phyloP scores from a whole-genome alignment of 2,329 filamentous ascomycete genomes.

The Hymenotorrendiella dingleyae region DNA sequence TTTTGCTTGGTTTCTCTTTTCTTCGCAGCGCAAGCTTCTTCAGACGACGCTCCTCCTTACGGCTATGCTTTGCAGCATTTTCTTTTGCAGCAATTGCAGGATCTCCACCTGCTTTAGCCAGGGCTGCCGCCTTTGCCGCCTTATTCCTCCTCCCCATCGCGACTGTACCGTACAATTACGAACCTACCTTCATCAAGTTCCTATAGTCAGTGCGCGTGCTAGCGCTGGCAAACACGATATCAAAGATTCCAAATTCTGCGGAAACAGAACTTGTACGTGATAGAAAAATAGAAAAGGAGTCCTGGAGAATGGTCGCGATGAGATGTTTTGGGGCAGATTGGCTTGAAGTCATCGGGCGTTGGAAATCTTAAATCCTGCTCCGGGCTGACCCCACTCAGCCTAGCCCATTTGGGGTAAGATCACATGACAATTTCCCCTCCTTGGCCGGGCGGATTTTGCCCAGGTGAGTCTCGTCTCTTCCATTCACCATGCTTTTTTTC shows the following conservation, averaged over 20 bases:
- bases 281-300: constrained; percentile 4
- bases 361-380: background rate
- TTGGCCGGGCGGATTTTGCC: too few species aligned
- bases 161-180: constrained; percentile 1
- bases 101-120: constrained; percentile 6
- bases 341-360: background rate
- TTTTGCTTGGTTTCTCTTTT: constrained; percentile 25
- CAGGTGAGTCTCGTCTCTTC: too few species aligned
- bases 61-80: constrained; percentile 6
- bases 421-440: too few species aligned
- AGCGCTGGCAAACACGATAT: constrained; percentile 14
- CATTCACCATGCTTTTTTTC: too few species aligned
- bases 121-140: background rate
- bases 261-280: constrained; percentile 2
- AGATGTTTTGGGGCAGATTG: background rate
- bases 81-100: constrained; percentile 9
- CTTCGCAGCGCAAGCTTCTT: constrained; percentile 25
- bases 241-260: constrained; percentile 7
- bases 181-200: constrained; percentile 15
- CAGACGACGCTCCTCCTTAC: constrained; percentile 22
- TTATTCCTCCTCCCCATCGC: constrained; percentile 11
- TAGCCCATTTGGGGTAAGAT: too few species aligned
- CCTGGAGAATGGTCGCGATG: constrained; percentile 1
- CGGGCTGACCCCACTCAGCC: background rate
- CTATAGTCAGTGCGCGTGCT: constrained; percentile 17